Percentiles rank a stretch among this genome's conserved stretches.
phyloP scores from a whole-genome alignment of 148 eudicot species.

The Drosera capensis region DNA sequence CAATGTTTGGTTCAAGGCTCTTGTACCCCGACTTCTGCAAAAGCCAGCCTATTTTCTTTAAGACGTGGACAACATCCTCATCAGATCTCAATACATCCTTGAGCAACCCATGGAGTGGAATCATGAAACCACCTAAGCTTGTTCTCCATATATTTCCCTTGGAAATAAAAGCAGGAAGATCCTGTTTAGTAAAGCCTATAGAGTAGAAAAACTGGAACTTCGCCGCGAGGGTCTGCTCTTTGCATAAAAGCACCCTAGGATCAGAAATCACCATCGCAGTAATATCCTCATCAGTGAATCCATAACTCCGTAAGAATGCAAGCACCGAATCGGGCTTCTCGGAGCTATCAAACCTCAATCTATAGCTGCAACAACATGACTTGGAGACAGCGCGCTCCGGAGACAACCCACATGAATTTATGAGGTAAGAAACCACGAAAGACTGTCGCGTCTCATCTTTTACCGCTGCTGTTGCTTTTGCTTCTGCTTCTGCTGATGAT shows the following conservation, averaged over 20 bases:
- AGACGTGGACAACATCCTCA: background rate
- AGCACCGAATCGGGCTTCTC: slow-evolving; percentile 2
- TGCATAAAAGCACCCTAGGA: background rate
- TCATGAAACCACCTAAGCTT: background rate
- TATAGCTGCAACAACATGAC: background rate
- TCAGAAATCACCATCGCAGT: background rate
- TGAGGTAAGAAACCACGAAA: background rate
- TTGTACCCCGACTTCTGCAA: background rate
- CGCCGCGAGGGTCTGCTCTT: background rate
- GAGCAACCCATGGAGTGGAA: background rate
- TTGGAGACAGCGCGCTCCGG: background rate
- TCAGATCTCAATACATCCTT: background rate
- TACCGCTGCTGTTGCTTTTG: background rate
- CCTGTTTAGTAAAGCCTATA: background rate
- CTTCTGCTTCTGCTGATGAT: too few species aligned
- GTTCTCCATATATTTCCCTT: background rate
- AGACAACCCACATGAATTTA: slow-evolving; percentile 2
- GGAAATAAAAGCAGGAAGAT: background rate
- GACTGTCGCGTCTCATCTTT: background rate
- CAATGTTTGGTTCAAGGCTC: background rate
- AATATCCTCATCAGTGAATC: background rate
- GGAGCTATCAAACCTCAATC: background rate
- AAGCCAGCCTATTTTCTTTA: background rate
- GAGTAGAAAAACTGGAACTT: slow-evolving; percentile 1
- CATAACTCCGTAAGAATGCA: background rate